Evolutionary conservation across 164 flowering plant genomes (phyloP), one percentile per base, ranked within the genome.

Genomic region (Malania oleifera): DNA sequence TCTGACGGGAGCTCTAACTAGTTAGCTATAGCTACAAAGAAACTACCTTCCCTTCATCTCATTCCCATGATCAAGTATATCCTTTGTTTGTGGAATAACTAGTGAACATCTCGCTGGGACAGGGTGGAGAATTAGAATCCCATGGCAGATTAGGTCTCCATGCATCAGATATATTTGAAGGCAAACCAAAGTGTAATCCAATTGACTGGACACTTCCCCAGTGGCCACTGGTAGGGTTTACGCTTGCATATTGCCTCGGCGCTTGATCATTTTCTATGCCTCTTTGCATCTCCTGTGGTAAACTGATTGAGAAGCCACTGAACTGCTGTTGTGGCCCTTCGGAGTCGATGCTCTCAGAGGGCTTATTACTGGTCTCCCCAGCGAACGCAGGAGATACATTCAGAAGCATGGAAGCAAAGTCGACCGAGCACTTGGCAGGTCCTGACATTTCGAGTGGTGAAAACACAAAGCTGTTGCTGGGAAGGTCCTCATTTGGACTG

Each of bases 111-210:
- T 86, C 93, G 61, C 81, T 79, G 3, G 87, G 87, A 67, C 84
- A 77, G 6, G 83, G 69, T 5, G 87, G 76, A 55, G 91, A 86
- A 25, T 86, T 93, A 55, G 91, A 86, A 25, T 86, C 96, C 91
- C 91, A 89, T 41, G 80, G 64, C 47, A 70, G 54, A 73, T 59
- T 77, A 24, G 76, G 58, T 69, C 70, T 77, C 85, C 79, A 74
- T 31, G 67, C 63, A 52, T 81, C 84, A 9, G 75, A 31, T 34
- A 58, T 23, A 52, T 58, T 57, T 0, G 76, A 41, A 25, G 84
- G 75, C 75, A 82, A 70, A 49, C 70, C 77, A 64, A 84, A 81
- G 7, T 92, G 92, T 57, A 84, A 81, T 41, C 74, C 81, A 22
- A 80, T 53, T 15, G 86, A 66, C 59, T 77, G 58, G 1, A 52